Percentiles rank a stretch among this genome's conserved stretches.
These are phyloP conservation scores for Musa schizocarpa DNA, from an alignment of 176 grass and related monocot species.

Conservation along the genomic window DNA sequence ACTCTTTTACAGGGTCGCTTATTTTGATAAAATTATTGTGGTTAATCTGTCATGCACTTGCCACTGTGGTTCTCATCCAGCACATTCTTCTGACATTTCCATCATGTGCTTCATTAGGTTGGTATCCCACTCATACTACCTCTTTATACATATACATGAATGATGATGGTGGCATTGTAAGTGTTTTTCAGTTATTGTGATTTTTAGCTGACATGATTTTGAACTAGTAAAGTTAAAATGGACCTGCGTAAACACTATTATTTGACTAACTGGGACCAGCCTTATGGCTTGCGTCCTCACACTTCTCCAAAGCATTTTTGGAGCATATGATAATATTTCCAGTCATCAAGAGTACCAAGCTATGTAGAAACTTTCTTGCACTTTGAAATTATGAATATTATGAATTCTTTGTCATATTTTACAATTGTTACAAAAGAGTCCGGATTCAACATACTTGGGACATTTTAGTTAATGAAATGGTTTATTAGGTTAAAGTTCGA, in stretches of 20 bases:
- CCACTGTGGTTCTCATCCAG: conserved; percentile 69
- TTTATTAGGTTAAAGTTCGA: no score
- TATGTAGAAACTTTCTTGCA: no score
- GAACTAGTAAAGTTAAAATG: not conserved
- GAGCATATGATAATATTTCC: no score
- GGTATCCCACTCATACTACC: conserved; percentile 34
- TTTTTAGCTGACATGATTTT: not conserved
- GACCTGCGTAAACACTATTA: not conserved
- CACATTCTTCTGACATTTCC: conserved; percentile 73
- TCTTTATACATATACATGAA: not conserved
- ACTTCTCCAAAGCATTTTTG: no score
- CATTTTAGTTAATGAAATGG: no score
- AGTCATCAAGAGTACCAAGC: no score
- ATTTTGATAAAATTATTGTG: conserved; percentile 28
- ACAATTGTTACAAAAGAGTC: no score
- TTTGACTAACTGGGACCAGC: not conserved
- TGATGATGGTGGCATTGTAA: not conserved
- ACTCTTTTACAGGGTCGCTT: conserved; percentile 33
- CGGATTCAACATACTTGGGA: no score
- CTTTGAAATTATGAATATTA: no score
- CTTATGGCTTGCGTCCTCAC: not conserved
- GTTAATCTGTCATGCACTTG: conserved; percentile 53
- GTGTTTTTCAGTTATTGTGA: not conserved
- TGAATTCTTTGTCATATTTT: no score
- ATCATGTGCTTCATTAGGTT: conserved; percentile 95